Evolutionary conservation across 2,329 filamentous ascomycete genomes (phyloP).

Genomic region (Aspergillus latus): DNA sequence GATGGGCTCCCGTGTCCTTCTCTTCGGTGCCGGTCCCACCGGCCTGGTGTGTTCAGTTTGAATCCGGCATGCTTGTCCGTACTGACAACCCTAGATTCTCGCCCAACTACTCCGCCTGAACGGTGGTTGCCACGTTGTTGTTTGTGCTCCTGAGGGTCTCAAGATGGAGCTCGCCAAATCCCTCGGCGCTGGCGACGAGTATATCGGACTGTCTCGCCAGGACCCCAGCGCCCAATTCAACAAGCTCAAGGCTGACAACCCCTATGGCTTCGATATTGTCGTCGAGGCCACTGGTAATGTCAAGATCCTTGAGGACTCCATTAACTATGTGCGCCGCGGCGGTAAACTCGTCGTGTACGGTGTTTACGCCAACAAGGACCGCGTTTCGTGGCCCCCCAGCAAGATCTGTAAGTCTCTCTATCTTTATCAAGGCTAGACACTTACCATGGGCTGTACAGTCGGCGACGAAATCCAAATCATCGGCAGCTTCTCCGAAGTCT

Average conservation of each 20-base stretch:
- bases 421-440: background rate
- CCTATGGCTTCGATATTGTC: slow-evolving; percentile 72
- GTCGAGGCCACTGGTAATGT: slow-evolving; percentile 69
- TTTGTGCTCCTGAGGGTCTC: slow-evolving; percentile 66
- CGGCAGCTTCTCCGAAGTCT: slow-evolving; percentile 71
- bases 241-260: slow-evolving; percentile 63
- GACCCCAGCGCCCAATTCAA: slow-evolving; percentile 61
- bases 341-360: slow-evolving; percentile 72
- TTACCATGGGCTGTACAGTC: slow-evolving; percentile 25
- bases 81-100: slow-evolving; percentile 39
- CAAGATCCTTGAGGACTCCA: slow-evolving; percentile 68
- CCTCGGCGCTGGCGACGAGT: slow-evolving; percentile 50
- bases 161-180: slow-evolving; percentile 67
- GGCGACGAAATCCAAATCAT: slow-evolving; percentile 69
- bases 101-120: slow-evolving; percentile 64
- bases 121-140: slow-evolving; percentile 67
- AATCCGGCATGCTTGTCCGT: slow-evolving; percentile 53
- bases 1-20: slow-evolving; percentile 63
- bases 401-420: slow-evolving; percentile 61
- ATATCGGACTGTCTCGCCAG: slow-evolving; percentile 47
- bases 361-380: slow-evolving; percentile 63
- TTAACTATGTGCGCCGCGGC: slow-evolving; percentile 69
- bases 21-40: slow-evolving; percentile 69
- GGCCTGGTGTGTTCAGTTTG: slow-evolving; percentile 55
- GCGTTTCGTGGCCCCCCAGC: slow-evolving; percentile 66